Percentiles rank a stretch among this genome's conserved stretches.
These are phyloP conservation scores for Torulaspora maleeae DNA, from an alignment of 805 yeast species.

Conservation along the genomic window DNA sequence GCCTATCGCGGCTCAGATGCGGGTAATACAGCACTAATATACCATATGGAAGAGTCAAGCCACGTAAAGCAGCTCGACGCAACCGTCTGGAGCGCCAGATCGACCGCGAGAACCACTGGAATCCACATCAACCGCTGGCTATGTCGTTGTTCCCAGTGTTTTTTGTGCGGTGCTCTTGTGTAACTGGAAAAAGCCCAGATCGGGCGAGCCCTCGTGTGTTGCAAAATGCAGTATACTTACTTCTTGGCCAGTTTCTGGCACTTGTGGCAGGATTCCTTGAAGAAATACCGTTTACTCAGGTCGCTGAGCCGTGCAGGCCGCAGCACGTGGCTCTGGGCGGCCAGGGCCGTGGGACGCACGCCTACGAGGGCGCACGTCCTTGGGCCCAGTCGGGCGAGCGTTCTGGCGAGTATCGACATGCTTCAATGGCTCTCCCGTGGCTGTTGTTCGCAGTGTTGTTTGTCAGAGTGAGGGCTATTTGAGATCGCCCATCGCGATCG, in stretches of 20 bases:
- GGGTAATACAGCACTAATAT: conserved; percentile 1
- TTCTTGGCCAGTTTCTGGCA: conserved; percentile 13
- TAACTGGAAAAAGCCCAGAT: not conserved
- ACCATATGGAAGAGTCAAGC: not conserved
- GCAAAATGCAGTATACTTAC: conserved; percentile 5
- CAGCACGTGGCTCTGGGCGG: not conserved
- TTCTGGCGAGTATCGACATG: conserved; percentile 2
- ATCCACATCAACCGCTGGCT: not conserved
- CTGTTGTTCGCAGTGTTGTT: not conserved
- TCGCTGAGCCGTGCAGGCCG: not conserved
- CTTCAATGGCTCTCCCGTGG: not conserved
- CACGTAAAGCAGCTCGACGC: not conserved
- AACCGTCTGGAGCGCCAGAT: not conserved
- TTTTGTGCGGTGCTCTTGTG: not conserved
- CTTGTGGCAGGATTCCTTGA: conserved; percentile 16
- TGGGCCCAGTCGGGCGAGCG: conserved; percentile 1
- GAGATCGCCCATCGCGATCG: not conserved
- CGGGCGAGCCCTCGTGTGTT: not conserved
- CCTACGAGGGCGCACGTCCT: not conserved
- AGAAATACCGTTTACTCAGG: conserved; percentile 5
- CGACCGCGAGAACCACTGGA: not conserved
- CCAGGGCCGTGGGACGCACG: not conserved
- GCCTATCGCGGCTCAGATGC: not conserved
- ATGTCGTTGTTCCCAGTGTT: not conserved
- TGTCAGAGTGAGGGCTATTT: not conserved